Conservation (phyloP, 768 basidiomycete species). For the Rubroboletus satanas region DNA sequence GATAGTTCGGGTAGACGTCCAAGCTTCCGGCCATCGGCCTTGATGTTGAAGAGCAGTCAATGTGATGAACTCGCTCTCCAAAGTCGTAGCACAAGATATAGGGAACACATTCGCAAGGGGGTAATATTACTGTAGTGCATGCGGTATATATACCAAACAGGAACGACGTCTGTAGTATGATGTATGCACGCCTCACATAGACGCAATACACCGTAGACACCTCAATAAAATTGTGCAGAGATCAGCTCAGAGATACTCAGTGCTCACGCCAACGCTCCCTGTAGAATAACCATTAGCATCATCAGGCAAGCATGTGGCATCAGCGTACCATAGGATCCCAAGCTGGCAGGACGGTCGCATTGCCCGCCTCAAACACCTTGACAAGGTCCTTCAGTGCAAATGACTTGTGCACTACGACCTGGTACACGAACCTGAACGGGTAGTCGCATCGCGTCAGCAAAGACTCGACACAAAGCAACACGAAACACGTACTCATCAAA, state of each 20-base stretch:
- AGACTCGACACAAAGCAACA: neutral
- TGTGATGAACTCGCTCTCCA: neutral
- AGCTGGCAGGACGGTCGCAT: constrained; percentile 67
- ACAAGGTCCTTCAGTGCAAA: constrained; percentile 79
- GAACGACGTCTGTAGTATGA: neutral
- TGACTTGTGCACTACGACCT: constrained; percentile 82
- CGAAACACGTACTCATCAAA: constrained; percentile 70
- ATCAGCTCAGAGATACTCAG: neutral
- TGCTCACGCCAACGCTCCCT: constrained; percentile 27
- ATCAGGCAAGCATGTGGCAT: neutral
- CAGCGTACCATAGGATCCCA: constrained; percentile 61
- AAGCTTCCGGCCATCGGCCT: neutral
- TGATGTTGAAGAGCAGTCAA: no score
- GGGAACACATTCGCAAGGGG: neutral
- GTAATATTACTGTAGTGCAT: neutral
- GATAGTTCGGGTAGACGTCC: neutral
- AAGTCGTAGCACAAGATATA: neutral
- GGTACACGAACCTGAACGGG: constrained; percentile 73
- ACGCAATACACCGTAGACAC: neutral
- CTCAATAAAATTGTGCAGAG: no score
- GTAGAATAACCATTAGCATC: neutral
- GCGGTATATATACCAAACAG: neutral
- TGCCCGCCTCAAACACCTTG: constrained; percentile 67
- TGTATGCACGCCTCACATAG: neutral
- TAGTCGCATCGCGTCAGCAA: constrained; percentile 1